Percentiles rank a stretch among this genome's conserved stretches.
phyloP scores from a whole-genome alignment of 208 protist genomes.

The Endotrypanum monterogeii region DNA sequence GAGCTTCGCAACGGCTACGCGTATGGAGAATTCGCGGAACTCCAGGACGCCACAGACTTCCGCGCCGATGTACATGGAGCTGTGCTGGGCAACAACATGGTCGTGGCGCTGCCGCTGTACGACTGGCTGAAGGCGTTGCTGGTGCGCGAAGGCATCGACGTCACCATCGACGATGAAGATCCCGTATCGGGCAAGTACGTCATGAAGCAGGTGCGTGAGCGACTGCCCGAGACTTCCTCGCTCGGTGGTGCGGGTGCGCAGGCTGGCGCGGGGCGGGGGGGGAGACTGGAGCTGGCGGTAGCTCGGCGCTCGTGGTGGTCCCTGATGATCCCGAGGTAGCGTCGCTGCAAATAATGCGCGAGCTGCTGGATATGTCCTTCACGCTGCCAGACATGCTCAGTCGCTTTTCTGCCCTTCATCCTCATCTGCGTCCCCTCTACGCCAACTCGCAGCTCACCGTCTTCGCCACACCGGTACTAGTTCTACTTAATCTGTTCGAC shows the following conservation, averaged over 20 bases:
- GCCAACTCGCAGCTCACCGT: conserved; percentile 65
- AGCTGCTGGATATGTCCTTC: conserved; percentile 64
- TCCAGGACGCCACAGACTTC: conserved; percentile 62
- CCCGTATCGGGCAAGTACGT: conserved; percentile 68
- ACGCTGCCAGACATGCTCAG: conserved; percentile 58
- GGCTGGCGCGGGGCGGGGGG: neutral
- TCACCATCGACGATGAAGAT: conserved; percentile 70
- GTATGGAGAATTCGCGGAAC: conserved; percentile 72
- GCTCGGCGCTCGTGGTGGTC: conserved; percentile 40
- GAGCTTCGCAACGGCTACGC: conserved; percentile 68
- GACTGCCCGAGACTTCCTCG: conserved; percentile 23
- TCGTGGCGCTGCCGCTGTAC: conserved; percentile 65
- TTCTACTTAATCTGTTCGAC: conserved; percentile 88
- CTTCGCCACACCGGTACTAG: conserved; percentile 79
- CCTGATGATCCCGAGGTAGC: conserved; percentile 42
- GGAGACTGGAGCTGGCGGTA: conserved; percentile 11
- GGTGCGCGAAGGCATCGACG: conserved; percentile 66
- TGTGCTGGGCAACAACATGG: conserved; percentile 64
- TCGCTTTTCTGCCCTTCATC: conserved; percentile 60
- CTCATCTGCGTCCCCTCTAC: conserved; percentile 76
- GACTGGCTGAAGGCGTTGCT: conserved; percentile 81
- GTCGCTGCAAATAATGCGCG: conserved; percentile 68
- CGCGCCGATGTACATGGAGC: conserved; percentile 72
- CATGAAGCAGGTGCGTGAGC: conserved; percentile 40
- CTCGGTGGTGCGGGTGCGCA: neutral